Percentiles rank a stretch among this genome's conserved stretches.
Conservation (phyloP, 768 basidiomycete species). For the Panaeolus papilionaceus region DNA sequence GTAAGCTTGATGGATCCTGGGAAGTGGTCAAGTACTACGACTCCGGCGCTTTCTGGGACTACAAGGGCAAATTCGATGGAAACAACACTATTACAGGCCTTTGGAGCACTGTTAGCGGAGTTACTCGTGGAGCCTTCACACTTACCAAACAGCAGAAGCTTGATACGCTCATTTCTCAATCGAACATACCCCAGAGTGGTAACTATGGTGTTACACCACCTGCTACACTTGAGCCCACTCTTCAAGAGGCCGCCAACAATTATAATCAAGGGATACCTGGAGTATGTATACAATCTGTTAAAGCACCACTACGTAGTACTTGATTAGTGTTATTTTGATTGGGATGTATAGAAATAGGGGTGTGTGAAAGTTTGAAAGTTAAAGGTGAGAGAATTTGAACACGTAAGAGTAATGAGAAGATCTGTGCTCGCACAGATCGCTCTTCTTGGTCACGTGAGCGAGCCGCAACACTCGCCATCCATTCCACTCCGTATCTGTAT, state of each 20-base stretch:
- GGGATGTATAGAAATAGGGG: slow-evolving; percentile 8
- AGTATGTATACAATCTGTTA: background rate
- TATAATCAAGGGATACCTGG: background rate
- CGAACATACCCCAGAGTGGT: background rate
- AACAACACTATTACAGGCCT: background rate
- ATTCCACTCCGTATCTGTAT: too few relatives aligned
- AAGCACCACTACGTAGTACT: background rate
- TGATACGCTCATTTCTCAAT: background rate
- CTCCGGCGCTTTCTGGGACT: background rate
- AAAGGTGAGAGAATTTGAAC: background rate
- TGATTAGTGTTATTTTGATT: background rate
- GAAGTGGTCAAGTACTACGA: background rate
- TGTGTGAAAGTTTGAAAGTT: slow-evolving; percentile 14
- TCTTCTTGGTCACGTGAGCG: too few relatives aligned
- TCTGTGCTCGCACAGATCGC: too few relatives aligned
- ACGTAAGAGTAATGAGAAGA: too few relatives aligned
- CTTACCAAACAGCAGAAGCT: slow-evolving; percentile 5
- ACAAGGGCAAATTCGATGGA: background rate
- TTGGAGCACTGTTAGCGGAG: background rate
- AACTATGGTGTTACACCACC: background rate
- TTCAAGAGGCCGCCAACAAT: background rate
- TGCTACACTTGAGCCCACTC: background rate
- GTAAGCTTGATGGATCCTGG: background rate
- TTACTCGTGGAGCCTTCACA: background rate
- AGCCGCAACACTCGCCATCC: too few relatives aligned